phyloP scores from a whole-genome alignment of 176 grass and related monocot genomes.

The Ensete glaucum region DNA sequence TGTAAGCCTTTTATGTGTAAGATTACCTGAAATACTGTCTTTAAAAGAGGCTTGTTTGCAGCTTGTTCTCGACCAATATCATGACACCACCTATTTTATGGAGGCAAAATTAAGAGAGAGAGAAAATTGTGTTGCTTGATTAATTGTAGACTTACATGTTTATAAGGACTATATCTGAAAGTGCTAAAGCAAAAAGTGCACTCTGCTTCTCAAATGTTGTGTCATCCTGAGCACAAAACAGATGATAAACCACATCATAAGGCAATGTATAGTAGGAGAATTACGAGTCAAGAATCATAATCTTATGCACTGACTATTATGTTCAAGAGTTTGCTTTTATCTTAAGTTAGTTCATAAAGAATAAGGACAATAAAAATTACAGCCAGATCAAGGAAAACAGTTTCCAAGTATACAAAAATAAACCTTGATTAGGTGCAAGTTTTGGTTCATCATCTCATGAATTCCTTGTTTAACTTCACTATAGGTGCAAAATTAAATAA shows the following conservation, averaged over 20 bases:
- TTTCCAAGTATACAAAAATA: too few species aligned
- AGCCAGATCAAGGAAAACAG: too few species aligned
- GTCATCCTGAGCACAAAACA: conserved; percentile 60
- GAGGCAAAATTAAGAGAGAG: conserved; percentile 21
- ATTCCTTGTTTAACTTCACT: too few species aligned
- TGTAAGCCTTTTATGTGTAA: not conserved
- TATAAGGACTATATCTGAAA: conserved; percentile 97
- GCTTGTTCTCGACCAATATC: conserved; percentile 99
- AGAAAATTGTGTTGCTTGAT: not conserved
- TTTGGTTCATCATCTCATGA: too few species aligned
- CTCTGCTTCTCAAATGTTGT: conserved; percentile 99
- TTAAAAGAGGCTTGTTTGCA: conserved; percentile 98
- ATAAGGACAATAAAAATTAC: too few species aligned
- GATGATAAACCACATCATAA: not conserved
- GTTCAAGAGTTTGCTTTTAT: too few species aligned
- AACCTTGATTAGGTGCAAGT: too few species aligned
- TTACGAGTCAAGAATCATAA: too few species aligned
- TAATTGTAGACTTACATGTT: conserved; percentile 70
- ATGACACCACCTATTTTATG: conserved; percentile 82
- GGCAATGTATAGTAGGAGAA: too few species aligned
- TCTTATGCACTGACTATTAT: too few species aligned
- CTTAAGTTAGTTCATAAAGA: too few species aligned
- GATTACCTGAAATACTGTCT: conserved; percentile 92
- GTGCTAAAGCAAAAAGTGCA: conserved; percentile 93
- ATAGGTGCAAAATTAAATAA: too few species aligned